A percentile compares a stretch with the other conserved stretches of the same genome.
These are phyloP conservation scores for Plasmodium vivax DNA, from an alignment of 169 alveolate genomes.

Conservation along the genomic window DNA sequence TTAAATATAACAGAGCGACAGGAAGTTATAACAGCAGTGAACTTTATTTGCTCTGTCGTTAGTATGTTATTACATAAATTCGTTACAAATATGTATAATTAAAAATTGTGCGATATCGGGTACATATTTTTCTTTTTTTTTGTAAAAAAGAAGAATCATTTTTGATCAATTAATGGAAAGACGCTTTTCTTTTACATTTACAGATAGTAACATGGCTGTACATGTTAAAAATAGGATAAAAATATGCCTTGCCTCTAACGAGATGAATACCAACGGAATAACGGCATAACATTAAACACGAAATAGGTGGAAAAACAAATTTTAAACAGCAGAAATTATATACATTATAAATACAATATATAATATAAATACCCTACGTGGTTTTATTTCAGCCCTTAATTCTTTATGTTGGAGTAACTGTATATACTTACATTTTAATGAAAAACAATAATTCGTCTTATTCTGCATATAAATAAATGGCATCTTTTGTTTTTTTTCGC, in stretches of 20 bases:
- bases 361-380: background rate
- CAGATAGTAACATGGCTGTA: background rate
- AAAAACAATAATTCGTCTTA: background rate
- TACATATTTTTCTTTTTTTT: too few species aligned
- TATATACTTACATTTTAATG: background rate
- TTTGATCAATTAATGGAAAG: background rate
- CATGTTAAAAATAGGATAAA: background rate
- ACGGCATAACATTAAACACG: background rate
- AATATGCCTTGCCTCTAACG: background rate
- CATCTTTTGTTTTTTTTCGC: background rate
- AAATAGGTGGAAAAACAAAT: background rate
- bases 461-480: background rate
- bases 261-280: background rate
- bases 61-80: too few species aligned
- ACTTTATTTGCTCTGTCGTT: too few species aligned
- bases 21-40: too few species aligned
- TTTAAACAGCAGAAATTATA: background rate
- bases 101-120: too few species aligned
- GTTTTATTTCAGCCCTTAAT: background rate
- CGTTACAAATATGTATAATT: too few species aligned
- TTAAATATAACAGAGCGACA: too few species aligned
- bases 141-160: background rate
- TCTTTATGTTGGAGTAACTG: background rate
- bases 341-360: background rate
- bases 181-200: background rate